Evolutionary conservation across 2,329 filamentous ascomycete genomes (phyloP).

Genomic region (Colletotrichum destructivum): DNA sequence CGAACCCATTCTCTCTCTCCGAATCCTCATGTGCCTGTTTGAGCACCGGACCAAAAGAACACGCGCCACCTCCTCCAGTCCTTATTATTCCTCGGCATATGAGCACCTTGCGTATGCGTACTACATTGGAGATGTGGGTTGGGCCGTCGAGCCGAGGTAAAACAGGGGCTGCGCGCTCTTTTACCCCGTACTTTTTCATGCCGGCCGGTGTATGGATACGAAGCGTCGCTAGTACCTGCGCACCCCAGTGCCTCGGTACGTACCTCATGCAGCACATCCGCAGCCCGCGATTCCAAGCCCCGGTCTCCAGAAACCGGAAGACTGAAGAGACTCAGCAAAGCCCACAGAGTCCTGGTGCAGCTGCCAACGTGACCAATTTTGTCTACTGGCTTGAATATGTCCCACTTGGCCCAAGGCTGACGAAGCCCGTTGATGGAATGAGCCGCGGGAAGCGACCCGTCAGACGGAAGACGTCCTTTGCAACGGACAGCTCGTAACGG

Average conservation of each 20-base stretch:
- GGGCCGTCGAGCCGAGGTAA: conserved; percentile 33
- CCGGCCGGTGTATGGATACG: neutral
- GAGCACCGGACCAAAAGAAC: neutral
- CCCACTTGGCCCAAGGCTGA: neutral
- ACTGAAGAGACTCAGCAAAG: neutral
- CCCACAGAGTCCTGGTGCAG: neutral
- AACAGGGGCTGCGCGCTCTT: conserved; percentile 11
- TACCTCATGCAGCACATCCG: neutral
- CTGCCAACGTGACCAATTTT: neutral
- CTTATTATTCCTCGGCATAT: conserved; percentile 21
- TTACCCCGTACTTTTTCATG: conserved; percentile 22
- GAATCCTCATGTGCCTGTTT: neutral
- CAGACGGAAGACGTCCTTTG: neutral
- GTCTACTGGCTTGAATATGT: neutral
- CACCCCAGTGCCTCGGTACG: neutral
- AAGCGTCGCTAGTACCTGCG: neutral
- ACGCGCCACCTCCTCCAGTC: neutral
- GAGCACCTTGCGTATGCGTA: neutral
- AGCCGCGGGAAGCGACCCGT: neutral
- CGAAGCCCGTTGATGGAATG: neutral
- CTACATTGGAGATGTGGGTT: neutral
- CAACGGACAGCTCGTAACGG: neutral
- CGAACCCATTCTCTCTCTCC: neutral
- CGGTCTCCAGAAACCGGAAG: neutral
- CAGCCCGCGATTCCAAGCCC: neutral